phyloP scores from a whole-genome alignment of 1,284 basidiomycete species.

The Anthracocystis setariae region DNA sequence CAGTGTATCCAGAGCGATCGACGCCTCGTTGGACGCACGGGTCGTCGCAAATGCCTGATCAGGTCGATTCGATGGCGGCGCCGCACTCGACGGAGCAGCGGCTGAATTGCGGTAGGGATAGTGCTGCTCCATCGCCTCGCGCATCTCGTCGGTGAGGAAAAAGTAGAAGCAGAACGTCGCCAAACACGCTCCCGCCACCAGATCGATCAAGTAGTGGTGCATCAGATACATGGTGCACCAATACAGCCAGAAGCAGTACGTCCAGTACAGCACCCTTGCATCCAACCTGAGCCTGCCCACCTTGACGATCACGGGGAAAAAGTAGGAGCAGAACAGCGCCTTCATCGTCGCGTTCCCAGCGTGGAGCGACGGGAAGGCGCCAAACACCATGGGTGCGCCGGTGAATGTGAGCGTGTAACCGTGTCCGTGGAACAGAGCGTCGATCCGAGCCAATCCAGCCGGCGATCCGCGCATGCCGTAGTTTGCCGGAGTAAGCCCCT shows the following conservation, averaged over 20 bases:
- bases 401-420: conserved; percentile 87
- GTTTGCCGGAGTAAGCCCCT: conserved; percentile 92
- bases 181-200: conserved; percentile 91
- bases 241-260: conserved; percentile 86
- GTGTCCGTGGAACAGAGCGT: conserved; percentile 81
- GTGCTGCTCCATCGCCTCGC: conserved; percentile 60
- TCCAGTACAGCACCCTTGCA: conserved; percentile 76
- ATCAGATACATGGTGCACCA: conserved; percentile 87
- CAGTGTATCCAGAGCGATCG: conserved; percentile 27
- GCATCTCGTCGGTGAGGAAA: conserved; percentile 62
- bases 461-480: conserved; percentile 89
- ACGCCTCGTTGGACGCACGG: neutral
- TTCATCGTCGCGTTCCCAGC: conserved; percentile 90
- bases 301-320: conserved; percentile 76
- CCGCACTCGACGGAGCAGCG: conserved; percentile 42
- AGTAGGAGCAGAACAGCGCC: conserved; percentile 91
- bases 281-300: conserved; percentile 53
- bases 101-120: conserved; percentile 49
- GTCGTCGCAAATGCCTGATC: conserved; percentile 44
- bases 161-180: conserved; percentile 86
- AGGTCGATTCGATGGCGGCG: conserved; percentile 42
- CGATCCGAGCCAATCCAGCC: conserved; percentile 91
- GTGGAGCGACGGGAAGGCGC: conserved; percentile 94
- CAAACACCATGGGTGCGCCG: conserved; percentile 91
- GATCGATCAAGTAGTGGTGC: conserved; percentile 90